Base-by-base conservation (phyloP, 2,329 filamentous ascomycete species). In the Diaporthe caulivora region DNA sequence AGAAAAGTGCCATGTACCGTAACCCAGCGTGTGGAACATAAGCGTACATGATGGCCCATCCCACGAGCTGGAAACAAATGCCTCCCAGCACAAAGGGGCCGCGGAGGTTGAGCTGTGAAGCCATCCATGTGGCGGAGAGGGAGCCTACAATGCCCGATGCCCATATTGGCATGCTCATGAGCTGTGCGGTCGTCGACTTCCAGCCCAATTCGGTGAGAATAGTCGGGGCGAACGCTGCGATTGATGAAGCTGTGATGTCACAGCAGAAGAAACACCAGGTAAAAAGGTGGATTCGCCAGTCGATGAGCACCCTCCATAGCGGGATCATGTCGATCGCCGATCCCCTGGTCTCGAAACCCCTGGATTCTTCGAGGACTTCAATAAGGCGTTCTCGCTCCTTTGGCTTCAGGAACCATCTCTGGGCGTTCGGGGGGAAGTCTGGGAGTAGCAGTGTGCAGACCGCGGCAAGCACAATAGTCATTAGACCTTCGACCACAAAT, bases 401-500 rank as follows among this genome's bases (percentile, higher is more conserved):
- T 0, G 75, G 54, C 34, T 75, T 77, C 21, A 80, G 73, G 51
- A 80, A 80, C 79, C 79, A 80, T 10, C 68, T 68, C 65, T 79
- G 79, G 5, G 79, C 79, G 1, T 80, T 69, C 18, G 77, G 75
- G 11, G 79, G 79, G 29, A 80, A 78, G 73, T 80, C 78, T 21
- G 79, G 79, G 29, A 78, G 79, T 24, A 79, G 69, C 13, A 76
- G 70, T 37, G 78, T 57, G 31, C 79, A 75, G 31, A 76, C 70
- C 1, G 76, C 44, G 8, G 77, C 70, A 55, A 80, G 57, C 44
- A 74, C 67, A 42, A 75, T 58, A 2, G 79, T 79, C 75, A 77
- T 76, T 10, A 80, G 72, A n/a, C 79, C 79, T 71, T 81, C 79
- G 42, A 80, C 75, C 42, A 87, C 85, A 77, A 87, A 87, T 47